Base-by-base conservation (phyloP, 2,329 filamentous ascomycete genomes). In the Aspergillaceae sp. region DNA sequence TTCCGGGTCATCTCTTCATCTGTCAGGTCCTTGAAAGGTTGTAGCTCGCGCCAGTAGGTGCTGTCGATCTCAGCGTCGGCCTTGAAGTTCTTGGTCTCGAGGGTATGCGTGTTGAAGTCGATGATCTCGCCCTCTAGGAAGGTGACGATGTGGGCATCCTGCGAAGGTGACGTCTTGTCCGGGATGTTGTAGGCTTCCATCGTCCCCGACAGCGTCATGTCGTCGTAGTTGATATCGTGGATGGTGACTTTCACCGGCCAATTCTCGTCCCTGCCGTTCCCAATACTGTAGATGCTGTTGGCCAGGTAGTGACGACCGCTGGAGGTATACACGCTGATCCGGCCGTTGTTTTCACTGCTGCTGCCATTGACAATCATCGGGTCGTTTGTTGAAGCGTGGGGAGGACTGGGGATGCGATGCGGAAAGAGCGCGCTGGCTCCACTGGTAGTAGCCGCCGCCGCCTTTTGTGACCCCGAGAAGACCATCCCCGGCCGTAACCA, bases 101-200 rank as follows among this genome's bases (percentile, higher is more conserved):
- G 56, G 0, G 68, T 71, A 49, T 74, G 68, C 2, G 57, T 66
- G 51, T 71, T 70, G 53, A 85, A 79, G 59, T 85, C 82, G 50
- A 85, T 77, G 49, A 85, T 83, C 58, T 85, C 82, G 45, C 82
- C 82, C 68, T 84, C 81, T 40, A 84, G 72, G 57, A 80, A 84
- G 2, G 80, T 84, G 10, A 78, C 78, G 47, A 84, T 84, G 48
- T 73, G 72, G 10, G 69, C 68, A 43, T 65, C 64, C 42, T 65
- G 63, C 3, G 62, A 65, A 11, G 62, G 59, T 1, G 65, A 64
- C 6, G 72, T 70, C 46, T 73, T 73, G 49, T 75, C 69, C 2
- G 80, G 80, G 8, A 83, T 80, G 54, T 84, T 81, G 65, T 82
- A 83, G 4, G 82, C 82, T 63, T 83, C 79, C 82, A 85, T 85